Percentiles rank a stretch among this genome's conserved stretches.
These are phyloP conservation scores for Podaxis rugospora DNA, from an alignment of 768 basidiomycete genomes.

Conservation along the genomic window DNA sequence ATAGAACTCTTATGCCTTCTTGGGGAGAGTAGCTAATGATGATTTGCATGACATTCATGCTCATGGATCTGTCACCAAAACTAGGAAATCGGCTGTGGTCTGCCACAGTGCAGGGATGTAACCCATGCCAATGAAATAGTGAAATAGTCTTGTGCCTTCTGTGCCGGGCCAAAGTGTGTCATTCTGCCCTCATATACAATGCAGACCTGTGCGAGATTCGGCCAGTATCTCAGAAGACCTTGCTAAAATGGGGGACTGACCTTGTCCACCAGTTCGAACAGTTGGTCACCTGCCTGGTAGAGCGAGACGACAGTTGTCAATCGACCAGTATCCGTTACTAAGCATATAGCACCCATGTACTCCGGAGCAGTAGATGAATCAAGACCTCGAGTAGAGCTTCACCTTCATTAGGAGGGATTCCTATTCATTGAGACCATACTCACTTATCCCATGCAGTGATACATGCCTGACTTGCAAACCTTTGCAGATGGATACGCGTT, in stretches of 20 bases:
- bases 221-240: no score
- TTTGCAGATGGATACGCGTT: slow-evolving; percentile 77
- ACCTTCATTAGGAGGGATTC: slow-evolving; percentile 10
- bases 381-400: slow-evolving; percentile 59
- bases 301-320: slow-evolving; percentile 74
- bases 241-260: no score
- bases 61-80: slow-evolving; percentile 56
- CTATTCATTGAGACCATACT: no score
- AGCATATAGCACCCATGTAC: slow-evolving; percentile 62
- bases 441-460: slow-evolving; percentile 69
- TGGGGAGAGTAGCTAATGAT: slow-evolving; percentile 31
- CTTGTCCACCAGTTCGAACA: slow-evolving; percentile 33
- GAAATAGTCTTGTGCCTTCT: slow-evolving; percentile 67
- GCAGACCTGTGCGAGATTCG: slow-evolving; percentile 73
- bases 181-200: slow-evolving; percentile 71
- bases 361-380: slow-evolving; percentile 71
- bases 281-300: slow-evolving; percentile 75
- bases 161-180: slow-evolving; percentile 69
- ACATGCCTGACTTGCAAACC: slow-evolving; percentile 50
- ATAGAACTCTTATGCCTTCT: slow-evolving; percentile 54
- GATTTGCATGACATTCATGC: slow-evolving; percentile 30
- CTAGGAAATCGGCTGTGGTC: slow-evolving; percentile 63
- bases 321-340: slow-evolving; percentile 51
- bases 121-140: slow-evolving; percentile 71
- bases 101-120: slow-evolving; percentile 59